Conservation (phyloP, 768 basidiomycete species). For the Rhodosporidiobolus sp. region DNA sequence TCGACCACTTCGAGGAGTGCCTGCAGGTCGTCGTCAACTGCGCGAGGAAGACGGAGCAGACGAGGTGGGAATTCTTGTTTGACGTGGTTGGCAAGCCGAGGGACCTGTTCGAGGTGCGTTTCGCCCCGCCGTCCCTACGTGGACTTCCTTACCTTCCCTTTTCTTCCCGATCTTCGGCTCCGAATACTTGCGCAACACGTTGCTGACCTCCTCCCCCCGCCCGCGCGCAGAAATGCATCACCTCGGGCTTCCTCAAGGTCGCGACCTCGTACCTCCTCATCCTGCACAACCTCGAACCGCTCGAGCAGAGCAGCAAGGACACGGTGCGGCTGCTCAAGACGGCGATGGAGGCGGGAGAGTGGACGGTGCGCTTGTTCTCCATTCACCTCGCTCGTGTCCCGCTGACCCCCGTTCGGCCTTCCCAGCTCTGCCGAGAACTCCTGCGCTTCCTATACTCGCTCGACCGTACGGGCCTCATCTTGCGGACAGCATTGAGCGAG, state of each 20-base stretch:
- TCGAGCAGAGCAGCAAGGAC: constrained; percentile 72
- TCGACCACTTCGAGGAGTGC: constrained; percentile 88
- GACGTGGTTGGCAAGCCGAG: constrained; percentile 86
- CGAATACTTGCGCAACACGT: neutral
- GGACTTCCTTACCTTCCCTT: too few relatives aligned
- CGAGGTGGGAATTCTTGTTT: constrained; percentile 83
- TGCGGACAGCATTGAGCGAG: constrained; percentile 39
- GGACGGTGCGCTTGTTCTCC: constrained; percentile 51
- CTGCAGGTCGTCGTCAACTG: constrained; percentile 93
- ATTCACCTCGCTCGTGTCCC: neutral
- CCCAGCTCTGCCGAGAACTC: constrained; percentile 77
- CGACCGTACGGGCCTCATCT: constrained; percentile 69
- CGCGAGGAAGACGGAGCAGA: constrained; percentile 92
- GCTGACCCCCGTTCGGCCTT: neutral
- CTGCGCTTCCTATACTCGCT: constrained; percentile 88
- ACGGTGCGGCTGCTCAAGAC: constrained; percentile 73
- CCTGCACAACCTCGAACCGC: constrained; percentile 84
- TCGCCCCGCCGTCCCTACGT: too few relatives aligned
- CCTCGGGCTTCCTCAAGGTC: constrained; percentile 70
- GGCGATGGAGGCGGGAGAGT: constrained; percentile 75
- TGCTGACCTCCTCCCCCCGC: constrained; percentile 9
- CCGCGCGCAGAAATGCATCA: constrained; percentile 64
- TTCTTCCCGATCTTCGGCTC: too few relatives aligned
- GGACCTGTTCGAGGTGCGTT: constrained; percentile 77
- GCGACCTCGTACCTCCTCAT: constrained; percentile 91